Evolutionary conservation across 108 stramenopile species (phyloP), one percentile per base, ranked within the genome.

Genomic region (Nitzschia putrida): DNA sequence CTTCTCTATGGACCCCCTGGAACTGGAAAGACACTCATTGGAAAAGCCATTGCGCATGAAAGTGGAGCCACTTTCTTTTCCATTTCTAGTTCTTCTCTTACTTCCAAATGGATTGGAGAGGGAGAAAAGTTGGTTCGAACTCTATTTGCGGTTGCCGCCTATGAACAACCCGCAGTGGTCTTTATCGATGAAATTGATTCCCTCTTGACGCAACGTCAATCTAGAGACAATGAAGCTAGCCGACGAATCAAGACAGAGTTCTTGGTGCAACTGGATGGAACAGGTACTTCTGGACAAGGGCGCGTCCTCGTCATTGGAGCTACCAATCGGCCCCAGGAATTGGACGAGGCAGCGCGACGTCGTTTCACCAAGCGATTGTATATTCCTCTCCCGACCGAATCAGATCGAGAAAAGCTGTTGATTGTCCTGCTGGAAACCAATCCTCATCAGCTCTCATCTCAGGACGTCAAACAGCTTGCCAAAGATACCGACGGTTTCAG

Each of bases 21-120:
- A 8, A 83, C 53, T 11, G 96, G 96, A n/a, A 98, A 99, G 79
- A 99, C 99, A 2, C 71, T 99, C 45, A 99, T 99, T 69, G 99
- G 96, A 60, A 98, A 98, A 71, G 99, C 99, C 4, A 98, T 99
- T 73, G 98, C 99, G 13, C 87, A 97, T 77, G 89, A 96, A 80
- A 86, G 85, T 49, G 94, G 94, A 20, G 98, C 99, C 4, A 97
- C 97, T 13, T 99, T 99, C 80, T 99, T 99, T 73, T 88, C 86
- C 43, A 99, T 99, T 54, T 97, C 96, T 9, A 93, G 96, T 64
- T 98, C 97, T 14, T 98, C 98, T 0, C 79, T 99, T 20, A 98
- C 96, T 21, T 93, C 91, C 80, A 99, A 99, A 78, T 99, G 98
- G 98, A 98, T 99, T 52, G 99, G 99, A 1, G 98, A 99, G 57